Conservation (phyloP, 140 eudicot genomes). For the Ambrosia hybrid region DNA sequence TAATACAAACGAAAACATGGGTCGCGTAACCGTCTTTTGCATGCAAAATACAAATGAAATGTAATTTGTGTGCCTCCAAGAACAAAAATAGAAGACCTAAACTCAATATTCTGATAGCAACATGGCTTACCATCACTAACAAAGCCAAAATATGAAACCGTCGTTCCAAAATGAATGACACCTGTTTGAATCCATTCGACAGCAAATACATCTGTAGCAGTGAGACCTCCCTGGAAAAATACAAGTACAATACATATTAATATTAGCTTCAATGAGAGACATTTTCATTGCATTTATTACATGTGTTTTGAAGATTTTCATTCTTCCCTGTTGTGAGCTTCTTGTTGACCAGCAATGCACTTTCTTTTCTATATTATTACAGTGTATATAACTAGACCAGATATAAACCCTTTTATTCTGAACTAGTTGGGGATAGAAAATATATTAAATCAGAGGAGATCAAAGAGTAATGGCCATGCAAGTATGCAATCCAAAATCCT, state of each 20-base stretch:
- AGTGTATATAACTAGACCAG: neutral
- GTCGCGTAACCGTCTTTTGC: no score
- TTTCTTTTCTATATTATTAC: neutral
- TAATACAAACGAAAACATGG: no score
- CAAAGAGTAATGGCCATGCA: no score
- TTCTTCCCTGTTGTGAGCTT: slow-evolving; percentile 2
- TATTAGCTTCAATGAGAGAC: neutral
- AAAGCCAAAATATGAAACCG: slow-evolving; percentile 92
- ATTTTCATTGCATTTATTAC: neutral
- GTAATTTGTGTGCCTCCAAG: no score
- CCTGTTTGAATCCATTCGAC: slow-evolving; percentile 92
- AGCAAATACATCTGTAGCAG: slow-evolving; percentile 95
- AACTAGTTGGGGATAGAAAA: no score
- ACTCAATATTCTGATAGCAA: neutral
- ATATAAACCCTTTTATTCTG: no score
- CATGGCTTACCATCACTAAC: slow-evolving; percentile 79
- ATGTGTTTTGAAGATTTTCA: neutral
- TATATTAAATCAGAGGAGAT: no score
- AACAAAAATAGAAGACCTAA: no score
- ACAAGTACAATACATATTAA: slow-evolving; percentile 14
- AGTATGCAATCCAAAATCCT: no score
- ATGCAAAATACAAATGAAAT: no score
- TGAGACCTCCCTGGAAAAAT: slow-evolving; percentile 89
- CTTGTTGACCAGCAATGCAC: neutral
- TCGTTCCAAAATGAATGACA: slow-evolving; percentile 84